These are phyloP conservation scores for Rhododendron ferrugineum DNA, from an alignment of 148 eudicot genomes.

Conservation along the genomic window DNA sequence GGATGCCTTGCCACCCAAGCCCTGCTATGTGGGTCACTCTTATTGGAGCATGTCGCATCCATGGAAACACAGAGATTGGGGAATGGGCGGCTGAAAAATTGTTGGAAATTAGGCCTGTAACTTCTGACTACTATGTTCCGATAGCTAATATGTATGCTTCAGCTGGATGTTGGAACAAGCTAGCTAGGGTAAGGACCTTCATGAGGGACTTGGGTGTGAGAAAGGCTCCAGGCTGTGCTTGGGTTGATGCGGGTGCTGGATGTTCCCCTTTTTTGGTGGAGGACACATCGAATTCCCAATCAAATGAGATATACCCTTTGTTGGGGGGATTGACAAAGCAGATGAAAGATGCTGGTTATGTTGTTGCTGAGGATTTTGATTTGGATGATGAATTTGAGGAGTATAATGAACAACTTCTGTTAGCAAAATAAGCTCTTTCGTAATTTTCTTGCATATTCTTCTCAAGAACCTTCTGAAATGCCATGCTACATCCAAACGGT, in stretches of 20 bases:
- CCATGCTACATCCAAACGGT: neutral
- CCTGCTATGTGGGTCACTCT: conserved; percentile 83
- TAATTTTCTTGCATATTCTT: neutral
- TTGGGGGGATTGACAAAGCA: conserved; percentile 49
- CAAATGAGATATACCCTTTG: conserved; percentile 48
- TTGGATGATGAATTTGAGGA: conserved; percentile 28
- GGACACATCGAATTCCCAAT: conserved; percentile 43
- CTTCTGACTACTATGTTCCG: conserved; percentile 67
- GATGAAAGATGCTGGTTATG: conserved; percentile 59
- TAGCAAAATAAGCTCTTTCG: neutral
- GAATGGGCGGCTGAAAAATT: conserved; percentile 69
- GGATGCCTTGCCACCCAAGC: conserved; percentile 63
- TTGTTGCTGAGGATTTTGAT: conserved; percentile 21
- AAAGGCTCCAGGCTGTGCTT: conserved; percentile 77
- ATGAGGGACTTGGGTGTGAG: conserved; percentile 68
- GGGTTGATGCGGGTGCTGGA: conserved; percentile 62
- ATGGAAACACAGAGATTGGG: conserved; percentile 52
- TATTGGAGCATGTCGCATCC: conserved; percentile 60
- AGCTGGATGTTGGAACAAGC: conserved; percentile 59
- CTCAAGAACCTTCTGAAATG: neutral
- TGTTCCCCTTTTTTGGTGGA: conserved; percentile 54
- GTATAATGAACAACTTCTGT: conserved; percentile 2
- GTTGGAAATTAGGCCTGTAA: conserved; percentile 53
- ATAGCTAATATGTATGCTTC: conserved; percentile 82
- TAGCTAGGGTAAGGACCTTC: conserved; percentile 50